These are phyloP conservation scores for Mallotus nudiflorus DNA, from an alignment of 345 rosid species.

Conservation along the genomic window DNA sequence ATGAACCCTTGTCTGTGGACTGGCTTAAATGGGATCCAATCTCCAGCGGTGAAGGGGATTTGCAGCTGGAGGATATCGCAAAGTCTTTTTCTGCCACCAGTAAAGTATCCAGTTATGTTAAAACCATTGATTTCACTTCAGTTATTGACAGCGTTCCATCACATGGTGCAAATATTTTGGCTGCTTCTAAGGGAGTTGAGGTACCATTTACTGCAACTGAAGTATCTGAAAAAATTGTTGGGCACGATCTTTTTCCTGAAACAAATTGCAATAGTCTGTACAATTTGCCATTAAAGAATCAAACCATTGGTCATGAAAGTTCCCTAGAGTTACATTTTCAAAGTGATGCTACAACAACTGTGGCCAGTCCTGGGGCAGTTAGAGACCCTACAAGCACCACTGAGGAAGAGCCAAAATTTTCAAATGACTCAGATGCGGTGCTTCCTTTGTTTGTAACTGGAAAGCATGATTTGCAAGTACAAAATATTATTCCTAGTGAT, in stretches of 20 bases:
- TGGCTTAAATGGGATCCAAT: constrained; percentile 83
- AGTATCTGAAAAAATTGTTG: constrained; percentile 22
- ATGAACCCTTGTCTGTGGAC: constrained; percentile 43
- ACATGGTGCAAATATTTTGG: constrained; percentile 15
- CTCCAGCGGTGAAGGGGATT: constrained; percentile 88
- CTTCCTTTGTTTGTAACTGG: constrained; percentile 9
- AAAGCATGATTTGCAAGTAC: constrained; percentile 22
- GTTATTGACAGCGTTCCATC: constrained; percentile 45
- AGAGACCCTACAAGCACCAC: constrained; percentile 11
- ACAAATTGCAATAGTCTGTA: constrained; percentile 22
- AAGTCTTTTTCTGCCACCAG: constrained; percentile 44
- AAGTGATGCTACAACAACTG: constrained; percentile 14
- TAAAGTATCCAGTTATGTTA: constrained; percentile 22
- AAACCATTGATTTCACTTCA: constrained; percentile 57
- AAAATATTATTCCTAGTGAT: constrained; percentile 25
- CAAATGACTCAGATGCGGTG: constrained; percentile 4
- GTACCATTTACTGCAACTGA: constrained; percentile 21
- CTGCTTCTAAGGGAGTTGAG: constrained; percentile 24
- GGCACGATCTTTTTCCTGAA: constrained; percentile 11
- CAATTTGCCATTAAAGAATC: constrained; percentile 17
- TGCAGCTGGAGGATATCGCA: constrained; percentile 63
- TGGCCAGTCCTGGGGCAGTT: constrained; percentile 23
- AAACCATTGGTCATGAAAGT: constrained; percentile 9
- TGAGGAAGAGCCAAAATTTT: constrained; percentile 22
- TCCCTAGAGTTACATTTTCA: constrained; percentile 15